Evolutionary conservation across 2,329 filamentous ascomycete genomes (phyloP).

Genomic region (Xylariaceae sp.): DNA sequence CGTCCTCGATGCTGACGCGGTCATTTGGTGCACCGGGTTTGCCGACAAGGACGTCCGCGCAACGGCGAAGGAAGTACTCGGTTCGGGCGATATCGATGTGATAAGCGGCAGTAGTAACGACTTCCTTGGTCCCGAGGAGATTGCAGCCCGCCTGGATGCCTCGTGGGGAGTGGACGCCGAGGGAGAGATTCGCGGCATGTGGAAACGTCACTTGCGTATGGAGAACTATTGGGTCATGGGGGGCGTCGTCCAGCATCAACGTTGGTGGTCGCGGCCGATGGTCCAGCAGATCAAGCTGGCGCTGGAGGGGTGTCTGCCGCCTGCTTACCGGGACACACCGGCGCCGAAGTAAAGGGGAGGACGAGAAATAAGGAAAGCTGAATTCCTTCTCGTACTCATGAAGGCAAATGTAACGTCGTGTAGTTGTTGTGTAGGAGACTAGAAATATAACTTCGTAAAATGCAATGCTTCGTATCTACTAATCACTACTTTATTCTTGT

Average conservation of each 20-base stretch:
- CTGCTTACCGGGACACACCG: slow-evolving; percentile 32
- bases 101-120: background rate
- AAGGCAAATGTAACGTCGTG: no score
- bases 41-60: no score
- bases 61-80: background rate
- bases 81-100: no score
- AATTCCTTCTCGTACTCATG: no score
- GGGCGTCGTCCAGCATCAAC: slow-evolving; percentile 38
- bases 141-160: slow-evolving; percentile 39
- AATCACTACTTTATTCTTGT: no score
- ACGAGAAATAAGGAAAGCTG: no score
- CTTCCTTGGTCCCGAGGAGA: slow-evolving; percentile 31
- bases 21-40: slow-evolving; percentile 48
- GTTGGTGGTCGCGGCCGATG: slow-evolving; percentile 43
- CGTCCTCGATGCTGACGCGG: slow-evolving; percentile 39
- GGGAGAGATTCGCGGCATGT: slow-evolving; percentile 46
- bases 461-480: no score
- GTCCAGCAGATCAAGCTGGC: slow-evolving; percentile 46
- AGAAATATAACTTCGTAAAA: no score
- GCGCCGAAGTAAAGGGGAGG: no score
- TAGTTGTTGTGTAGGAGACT: no score
- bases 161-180: slow-evolving; percentile 47
- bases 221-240: slow-evolving; percentile 43
- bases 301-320: slow-evolving; percentile 40
- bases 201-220: slow-evolving; percentile 39